Percentiles rank a stretch among this genome's conserved stretches.
phyloP scores from a whole-genome alignment of 148 eudicot species.

The Rhododendron ovatum region DNA sequence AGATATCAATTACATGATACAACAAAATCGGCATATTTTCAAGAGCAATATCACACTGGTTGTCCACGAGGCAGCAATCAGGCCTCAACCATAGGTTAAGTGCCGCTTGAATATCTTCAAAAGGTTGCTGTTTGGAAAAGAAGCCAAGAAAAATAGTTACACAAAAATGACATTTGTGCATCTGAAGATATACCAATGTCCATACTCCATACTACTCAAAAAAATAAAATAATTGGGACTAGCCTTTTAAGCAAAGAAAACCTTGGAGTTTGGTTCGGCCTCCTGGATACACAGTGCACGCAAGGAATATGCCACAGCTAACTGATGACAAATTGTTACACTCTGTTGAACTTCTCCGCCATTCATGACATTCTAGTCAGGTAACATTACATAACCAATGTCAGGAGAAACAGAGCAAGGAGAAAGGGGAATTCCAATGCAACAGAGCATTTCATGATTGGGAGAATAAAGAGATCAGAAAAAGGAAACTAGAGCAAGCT shows the following conservation, averaged over 20 bases:
- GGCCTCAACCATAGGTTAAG: constrained; percentile 42
- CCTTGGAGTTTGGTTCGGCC: constrained; percentile 60
- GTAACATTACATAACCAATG: constrained; percentile 1
- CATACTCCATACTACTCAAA: neutral
- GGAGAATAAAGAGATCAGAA: neutral
- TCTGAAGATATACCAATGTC: neutral
- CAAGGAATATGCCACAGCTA: constrained; percentile 60
- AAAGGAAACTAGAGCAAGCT: constrained; percentile 23
- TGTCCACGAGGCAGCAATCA: constrained; percentile 29
- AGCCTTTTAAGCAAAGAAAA: constrained; percentile 19
- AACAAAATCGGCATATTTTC: constrained; percentile 48
- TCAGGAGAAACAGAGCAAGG: neutral
- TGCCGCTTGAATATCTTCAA: constrained; percentile 60
- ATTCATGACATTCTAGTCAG: constrained; percentile 37
- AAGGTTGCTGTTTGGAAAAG: constrained; percentile 33
- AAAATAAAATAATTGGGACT: constrained; percentile 1
- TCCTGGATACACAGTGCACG: constrained; percentile 76
- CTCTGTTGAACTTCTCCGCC: constrained; percentile 17
- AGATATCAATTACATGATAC: constrained; percentile 66
- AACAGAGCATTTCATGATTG: neutral
- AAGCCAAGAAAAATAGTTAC: constrained; percentile 16
- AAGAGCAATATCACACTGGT: constrained; percentile 29
- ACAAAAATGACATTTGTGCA: neutral
- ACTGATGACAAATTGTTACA: constrained; percentile 34
- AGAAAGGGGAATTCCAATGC: neutral